phyloP scores from a whole-genome alignment of 2,329 filamentous ascomycete species.

The Curvularia sp. region DNA sequence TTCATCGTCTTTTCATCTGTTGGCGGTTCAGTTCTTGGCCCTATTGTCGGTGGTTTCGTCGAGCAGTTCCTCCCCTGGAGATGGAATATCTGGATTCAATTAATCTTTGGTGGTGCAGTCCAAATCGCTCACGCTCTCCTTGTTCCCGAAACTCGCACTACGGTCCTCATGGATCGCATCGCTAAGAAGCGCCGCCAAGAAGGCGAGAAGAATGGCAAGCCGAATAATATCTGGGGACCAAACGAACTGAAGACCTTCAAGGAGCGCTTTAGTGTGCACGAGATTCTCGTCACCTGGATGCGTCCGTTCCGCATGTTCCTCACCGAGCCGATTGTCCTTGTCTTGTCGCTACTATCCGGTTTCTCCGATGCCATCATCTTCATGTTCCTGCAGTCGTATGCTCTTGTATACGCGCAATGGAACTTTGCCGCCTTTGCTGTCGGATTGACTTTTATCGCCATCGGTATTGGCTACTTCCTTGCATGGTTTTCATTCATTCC shows the following conservation, averaged over 20 bases:
- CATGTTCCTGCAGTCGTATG: conserved; percentile 77
- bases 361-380: conserved; percentile 82
- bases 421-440: conserved; percentile 64
- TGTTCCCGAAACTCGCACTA: conserved; percentile 80
- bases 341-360: conserved; percentile 73
- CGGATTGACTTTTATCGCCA: conserved; percentile 68
- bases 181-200: conserved; percentile 75
- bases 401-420: conserved; percentile 73
- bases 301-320: conserved; percentile 75
- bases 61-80: conserved; percentile 74
- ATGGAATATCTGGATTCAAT: conserved; percentile 85
- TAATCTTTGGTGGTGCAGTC: conserved; percentile 77
- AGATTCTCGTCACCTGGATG: conserved; percentile 60
- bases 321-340: conserved; percentile 77
- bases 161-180: conserved; percentile 78
- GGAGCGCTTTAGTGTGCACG: conserved; percentile 49
- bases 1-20: conserved; percentile 78
- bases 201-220: conserved; percentile 65
- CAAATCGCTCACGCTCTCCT: conserved; percentile 72
- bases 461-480: conserved; percentile 67
- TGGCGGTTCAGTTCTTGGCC: conserved; percentile 76
- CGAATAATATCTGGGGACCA: conserved; percentile 73
- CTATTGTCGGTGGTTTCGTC: conserved; percentile 79
- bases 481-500: conserved; percentile 69
- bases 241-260: conserved; percentile 66